Base-by-base conservation (phyloP, 495 filamentous ascomycete genomes). In the Penicillium verhagenii region DNA sequence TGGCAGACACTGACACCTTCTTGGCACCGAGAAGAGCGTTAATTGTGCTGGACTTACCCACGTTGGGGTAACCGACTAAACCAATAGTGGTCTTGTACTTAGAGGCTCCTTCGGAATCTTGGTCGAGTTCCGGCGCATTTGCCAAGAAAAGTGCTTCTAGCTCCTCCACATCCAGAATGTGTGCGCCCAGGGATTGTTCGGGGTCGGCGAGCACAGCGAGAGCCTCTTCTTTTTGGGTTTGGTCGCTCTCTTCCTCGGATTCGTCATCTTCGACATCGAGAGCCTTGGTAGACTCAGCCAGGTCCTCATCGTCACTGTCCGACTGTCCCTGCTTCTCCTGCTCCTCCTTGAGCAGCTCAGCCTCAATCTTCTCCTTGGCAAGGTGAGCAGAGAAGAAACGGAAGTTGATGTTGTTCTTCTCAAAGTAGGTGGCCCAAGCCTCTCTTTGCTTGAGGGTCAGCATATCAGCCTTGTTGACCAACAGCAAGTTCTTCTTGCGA, bases 381-480 rank as follows among this genome's bases (percentile, higher is more conserved):
- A 98, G 71, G 44, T 86, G 84, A 5, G 95, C 95, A 6, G 95
- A 97, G 78, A 99, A 99, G 76, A 96, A 99, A 52, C 84, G 87
- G 74, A 91, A 99, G 51, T 86, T 83, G 62, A 99, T 94, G 13
- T 84, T 81, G 23, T 86, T 82, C 50, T 81, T 77, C 63, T 89
- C 86, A 57, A 99, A 96, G 64, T 96, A 92, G 49, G 87, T 81
- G 7, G 92, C 91, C 95, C 95, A 99, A 1, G 77, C 76, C 61
- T 83, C 84, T 61, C 95, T 76, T 71, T 99, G 95, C 60, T 85
- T 83, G 50, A 84, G 69, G 14, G 91, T 94, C 90, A 99, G 91
- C 95, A 99, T 96, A 77, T 99, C 95, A 37, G 95, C 93, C 81
- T 99, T 99, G 76, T 99, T 99, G 50, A 99, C 91, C 33, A 99